Evolutionary conservation across 345 rosid species (phyloP).

Genomic region (Arabis hirsuta): DNA sequence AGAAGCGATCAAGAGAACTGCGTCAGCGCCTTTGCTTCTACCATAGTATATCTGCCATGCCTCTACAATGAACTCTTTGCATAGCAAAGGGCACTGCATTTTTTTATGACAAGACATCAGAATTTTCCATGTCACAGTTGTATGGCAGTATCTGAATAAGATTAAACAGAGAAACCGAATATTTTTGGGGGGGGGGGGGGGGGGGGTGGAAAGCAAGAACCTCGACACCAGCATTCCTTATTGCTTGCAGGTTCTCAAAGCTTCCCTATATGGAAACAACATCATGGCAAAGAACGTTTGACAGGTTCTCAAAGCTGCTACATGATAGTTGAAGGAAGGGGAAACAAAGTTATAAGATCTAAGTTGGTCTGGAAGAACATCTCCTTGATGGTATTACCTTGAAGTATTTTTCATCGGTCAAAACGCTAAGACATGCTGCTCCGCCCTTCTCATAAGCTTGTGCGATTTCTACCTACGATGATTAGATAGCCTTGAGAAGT

Average conservation of each 20-base stretch:
- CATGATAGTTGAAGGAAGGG: conserved; percentile 1
- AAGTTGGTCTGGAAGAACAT: not conserved
- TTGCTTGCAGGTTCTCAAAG: conserved; percentile 83
- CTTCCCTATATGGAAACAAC: conserved; percentile 68
- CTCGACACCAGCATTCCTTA: conserved; percentile 81
- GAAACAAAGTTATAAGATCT: not conserved
- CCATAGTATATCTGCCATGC: conserved; percentile 96
- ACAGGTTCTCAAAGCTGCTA: not conserved
- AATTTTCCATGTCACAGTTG: conserved; percentile 1
- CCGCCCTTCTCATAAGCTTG: conserved; percentile 88
- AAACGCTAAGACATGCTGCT: conserved; percentile 94
- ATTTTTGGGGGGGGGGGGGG: too few relatives aligned
- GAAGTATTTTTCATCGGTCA: conserved; percentile 86
- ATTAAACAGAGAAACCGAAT: not conserved
- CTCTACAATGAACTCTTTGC: conserved; percentile 91
- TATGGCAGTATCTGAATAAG: not conserved
- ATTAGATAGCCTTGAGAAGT: not conserved
- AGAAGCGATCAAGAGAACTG: conserved; percentile 85
- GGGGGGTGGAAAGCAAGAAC: conserved; percentile 41
- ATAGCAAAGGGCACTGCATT: conserved; percentile 90
- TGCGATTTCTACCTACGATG: conserved; percentile 77
- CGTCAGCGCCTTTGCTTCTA: conserved; percentile 88
- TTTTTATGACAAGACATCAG: conserved; percentile 29
- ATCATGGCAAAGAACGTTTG: not conserved
- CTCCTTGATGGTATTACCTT: conserved; percentile 49